Evolutionary conservation across 768 basidiomycete genomes (phyloP), one percentile per base, ranked within the genome.

Genomic region (Piloderma croceum): DNA sequence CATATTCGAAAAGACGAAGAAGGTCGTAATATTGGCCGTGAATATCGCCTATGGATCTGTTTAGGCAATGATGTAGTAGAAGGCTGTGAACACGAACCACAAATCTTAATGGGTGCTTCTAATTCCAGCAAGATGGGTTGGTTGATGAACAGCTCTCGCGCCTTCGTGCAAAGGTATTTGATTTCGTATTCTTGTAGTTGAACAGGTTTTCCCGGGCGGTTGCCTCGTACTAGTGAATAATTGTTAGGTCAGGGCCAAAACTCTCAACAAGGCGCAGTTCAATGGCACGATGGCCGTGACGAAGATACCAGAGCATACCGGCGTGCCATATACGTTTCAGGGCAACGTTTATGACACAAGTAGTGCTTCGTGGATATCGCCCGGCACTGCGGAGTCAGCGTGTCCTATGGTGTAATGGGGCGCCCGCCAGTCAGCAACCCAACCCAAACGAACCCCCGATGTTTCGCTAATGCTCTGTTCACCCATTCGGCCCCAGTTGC

Each of bases 11-110:
- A 47, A 99, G 76, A 55, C 94, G 85, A 53, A 99, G 76, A 33
- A 99, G 77, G 70, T 99, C 94, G 65, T 97, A 97, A 70, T 99
- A 99, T 71, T 99, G 96, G 48, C 96, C 94, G 54, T 98, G 96
- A 54, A 98, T 97, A 65, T 98, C 94, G 61, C 93, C 93, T 96
- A 60, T 7, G 45, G 43, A 41, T 40, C 49, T 21, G 48, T 31
- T 49, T 54, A 58, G 52, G 48, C 48, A 36, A 42, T 38, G 27
- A 39, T 21, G 42, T 24, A 34, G 41, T 32, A 48, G 43, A 13
- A 41, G 49, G 9, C 39, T 40, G 13, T 25, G 48, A 41, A 39
- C 39, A 71, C 90, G 54, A 50, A 94, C 94, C 94, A 61, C 96
- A 98, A 63, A 99, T 99, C 81, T 99, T 99, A 71, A 99, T 98